Conservation (phyloP, 352 stramenopile genomes). For the Phytopythium litorale region DNA sequence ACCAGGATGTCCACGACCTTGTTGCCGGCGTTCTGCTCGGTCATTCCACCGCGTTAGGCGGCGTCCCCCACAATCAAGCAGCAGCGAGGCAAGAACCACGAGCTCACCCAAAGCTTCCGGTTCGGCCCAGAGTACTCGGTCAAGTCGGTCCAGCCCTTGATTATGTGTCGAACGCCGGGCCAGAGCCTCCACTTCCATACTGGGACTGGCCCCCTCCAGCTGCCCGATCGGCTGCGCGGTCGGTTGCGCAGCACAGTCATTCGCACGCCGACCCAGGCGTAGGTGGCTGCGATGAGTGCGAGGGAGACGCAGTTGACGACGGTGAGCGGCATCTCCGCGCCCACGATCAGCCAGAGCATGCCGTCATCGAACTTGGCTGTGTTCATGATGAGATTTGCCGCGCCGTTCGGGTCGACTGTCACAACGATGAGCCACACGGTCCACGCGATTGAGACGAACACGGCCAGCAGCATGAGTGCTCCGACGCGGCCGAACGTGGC, state of each 20-base stretch:
- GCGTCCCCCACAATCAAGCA: neutral
- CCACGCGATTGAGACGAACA: slow-evolving; percentile 8
- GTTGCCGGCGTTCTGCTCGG: slow-evolving; percentile 15
- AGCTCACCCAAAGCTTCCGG: slow-evolving; percentile 17
- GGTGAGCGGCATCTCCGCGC: neutral
- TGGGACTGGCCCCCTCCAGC: neutral
- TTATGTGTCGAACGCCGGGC: neutral
- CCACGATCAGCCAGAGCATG: slow-evolving; percentile 11
- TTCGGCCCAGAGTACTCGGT: slow-evolving; percentile 18
- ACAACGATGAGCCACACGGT: slow-evolving; percentile 7
- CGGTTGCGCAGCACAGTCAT: slow-evolving; percentile 2
- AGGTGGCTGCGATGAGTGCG: neutral
- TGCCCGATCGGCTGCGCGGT: neutral
- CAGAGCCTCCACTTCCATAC: neutral
- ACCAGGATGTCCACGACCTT: slow-evolving; percentile 16
- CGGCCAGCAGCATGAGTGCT: neutral
- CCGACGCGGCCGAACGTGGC: slow-evolving; percentile 4
- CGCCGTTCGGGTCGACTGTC: slow-evolving; percentile 8
- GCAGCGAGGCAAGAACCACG: neutral
- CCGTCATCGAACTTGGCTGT: slow-evolving; percentile 11
- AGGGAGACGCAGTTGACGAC: neutral
- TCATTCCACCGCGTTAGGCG: neutral
- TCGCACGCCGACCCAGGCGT: slow-evolving; percentile 15
- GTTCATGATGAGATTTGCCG: slow-evolving; percentile 12
- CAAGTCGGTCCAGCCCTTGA: slow-evolving; percentile 11